Base-by-base conservation (phyloP, 2,329 filamentous ascomycete genomes). In the Sarocladium kiliense region DNA sequence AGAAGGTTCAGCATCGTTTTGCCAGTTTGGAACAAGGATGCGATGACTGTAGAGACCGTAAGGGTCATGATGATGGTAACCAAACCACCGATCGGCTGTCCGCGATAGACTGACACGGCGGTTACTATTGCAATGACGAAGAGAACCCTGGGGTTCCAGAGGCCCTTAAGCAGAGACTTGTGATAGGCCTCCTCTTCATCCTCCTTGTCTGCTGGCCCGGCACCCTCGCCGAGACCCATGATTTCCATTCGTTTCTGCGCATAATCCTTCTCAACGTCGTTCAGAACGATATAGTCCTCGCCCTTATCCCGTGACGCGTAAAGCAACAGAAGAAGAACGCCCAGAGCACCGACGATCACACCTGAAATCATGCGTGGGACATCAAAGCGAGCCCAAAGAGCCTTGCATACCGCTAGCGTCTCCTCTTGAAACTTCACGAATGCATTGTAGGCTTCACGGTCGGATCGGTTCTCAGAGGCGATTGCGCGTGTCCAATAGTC, bases 371-470 rank as follows among this genome's bases (percentile, higher is more conserved):
- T 99, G 67, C 87, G 89, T 2, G 84, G 79, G 19, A 96, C 77
- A 68, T 99, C 91, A 62, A 99, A 99, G 34, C 89, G 84, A 21
- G 94, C 91, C 94, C 94, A 99, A 16, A 97, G 75, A 37, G 79
- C 81, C 66, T 91, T 89, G 74, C 90, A 97, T 12, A 93, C 79
- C 26, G 77, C 77, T 44, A 99, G 76, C 1, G 88, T 96, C 65
- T 89, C 84, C 27, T 77, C 76, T 67, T 97, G 91, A 66, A 96
- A 97, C 11, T 78, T 76, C 16, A 79, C 74, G 64, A 89, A 93
- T 0, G 85, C 81, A 2, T 78, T 60, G 62, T 82, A 84, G 0
- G 76, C 67, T 7, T 73, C 72, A 57, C 61, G 64, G 63, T 69
- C 57, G 42, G 62, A 64, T 39, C 69, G 34, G 75, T 71, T 75